Percentiles rank a stretch among this genome's conserved stretches.
phyloP scores from a whole-genome alignment of 139 green algal species.

The Limnomonas spitsbergensis region DNA sequence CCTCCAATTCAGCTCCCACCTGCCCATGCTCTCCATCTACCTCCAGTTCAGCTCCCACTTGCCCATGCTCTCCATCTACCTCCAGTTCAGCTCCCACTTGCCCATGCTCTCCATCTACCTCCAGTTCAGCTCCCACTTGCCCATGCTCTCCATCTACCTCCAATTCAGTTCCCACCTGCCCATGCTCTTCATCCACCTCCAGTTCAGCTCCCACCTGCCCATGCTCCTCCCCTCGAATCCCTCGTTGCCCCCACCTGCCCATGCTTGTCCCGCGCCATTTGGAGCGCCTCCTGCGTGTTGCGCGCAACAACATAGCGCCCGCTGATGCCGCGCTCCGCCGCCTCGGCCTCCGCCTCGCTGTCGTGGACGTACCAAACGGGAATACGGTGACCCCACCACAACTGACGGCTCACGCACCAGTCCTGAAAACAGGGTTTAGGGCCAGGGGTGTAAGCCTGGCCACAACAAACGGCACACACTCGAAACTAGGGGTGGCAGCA shows the following conservation, averaged over 20 bases:
- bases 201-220: neutral
- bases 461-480: slow-evolving; percentile 91
- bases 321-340: slow-evolving; percentile 23
- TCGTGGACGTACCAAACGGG: slow-evolving; percentile 78
- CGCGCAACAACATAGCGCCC: slow-evolving; percentile 74
- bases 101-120: no score
- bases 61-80: no score
- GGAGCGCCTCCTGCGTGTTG: slow-evolving; percentile 67
- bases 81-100: no score
- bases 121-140: no score
- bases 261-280: slow-evolving; percentile 53
- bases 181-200: neutral
- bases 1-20: no score
- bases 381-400: slow-evolving; percentile 96
- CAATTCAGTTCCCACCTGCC: neutral
- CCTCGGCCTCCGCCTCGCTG: slow-evolving; percentile 22
- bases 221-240: neutral
- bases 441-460: neutral
- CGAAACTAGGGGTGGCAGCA: no score
- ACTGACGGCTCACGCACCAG: slow-evolving; percentile 93
- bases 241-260: slow-evolving; percentile 14
- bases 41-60: no score
- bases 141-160: no score
- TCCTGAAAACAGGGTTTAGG: slow-evolving; percentile 50
- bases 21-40: no score